phyloP scores from a whole-genome alignment of 305 asterid genomes.

The Plantago coronopus region DNA sequence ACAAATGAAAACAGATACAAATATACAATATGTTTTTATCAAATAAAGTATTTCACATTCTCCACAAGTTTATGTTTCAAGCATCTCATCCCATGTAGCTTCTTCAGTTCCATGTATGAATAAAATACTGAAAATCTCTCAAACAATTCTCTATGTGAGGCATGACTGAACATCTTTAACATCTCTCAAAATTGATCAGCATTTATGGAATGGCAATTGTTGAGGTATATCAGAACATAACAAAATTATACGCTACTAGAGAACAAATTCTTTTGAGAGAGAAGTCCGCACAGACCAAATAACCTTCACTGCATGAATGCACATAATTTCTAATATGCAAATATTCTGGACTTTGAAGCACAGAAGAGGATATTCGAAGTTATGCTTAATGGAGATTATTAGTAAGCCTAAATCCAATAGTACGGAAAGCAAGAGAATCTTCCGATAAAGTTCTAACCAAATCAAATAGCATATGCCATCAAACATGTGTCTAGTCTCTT shows the following conservation, averaged over 20 bases:
- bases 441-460: background rate
- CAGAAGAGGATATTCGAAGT: background rate
- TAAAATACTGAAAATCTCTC: background rate
- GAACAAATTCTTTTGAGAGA: conserved; percentile 1
- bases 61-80: background rate
- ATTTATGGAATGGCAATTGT: too few species aligned
- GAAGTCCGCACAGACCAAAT: background rate
- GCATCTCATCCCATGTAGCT: background rate
- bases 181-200: too few species aligned
- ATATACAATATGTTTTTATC: background rate
- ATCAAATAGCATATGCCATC: background rate
- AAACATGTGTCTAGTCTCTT: background rate
- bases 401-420: background rate
- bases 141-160: conserved; percentile 1
- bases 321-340: background rate
- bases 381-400: conserved; percentile 2
- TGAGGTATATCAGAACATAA: too few species aligned
- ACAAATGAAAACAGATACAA: conserved; percentile 9
- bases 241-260: background rate
- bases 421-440: conserved; percentile 8
- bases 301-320: background rate
- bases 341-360: background rate
- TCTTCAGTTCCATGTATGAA: background rate
- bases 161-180: too few species aligned
- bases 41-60: conserved; percentile 5